Percentiles rank a stretch among this genome's conserved stretches.
phyloP scores from a whole-genome alignment of 1,139 yeast species.

The Debaryomycetaceae sp. region DNA sequence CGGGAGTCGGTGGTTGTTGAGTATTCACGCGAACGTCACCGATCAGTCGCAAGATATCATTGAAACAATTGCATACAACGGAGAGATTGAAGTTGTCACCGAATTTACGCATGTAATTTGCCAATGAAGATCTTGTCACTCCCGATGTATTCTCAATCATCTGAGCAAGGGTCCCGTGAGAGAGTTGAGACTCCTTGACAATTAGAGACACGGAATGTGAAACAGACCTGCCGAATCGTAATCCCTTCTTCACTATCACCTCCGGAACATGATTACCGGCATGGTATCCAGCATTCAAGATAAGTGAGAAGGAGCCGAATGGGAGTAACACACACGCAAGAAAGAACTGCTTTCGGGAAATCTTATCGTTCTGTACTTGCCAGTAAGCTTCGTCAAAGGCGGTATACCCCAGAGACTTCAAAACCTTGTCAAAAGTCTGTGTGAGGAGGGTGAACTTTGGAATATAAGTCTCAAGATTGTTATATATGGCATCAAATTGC shows the following conservation, averaged over 20 bases:
- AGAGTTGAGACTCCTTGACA: constrained; percentile 13
- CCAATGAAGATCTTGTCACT: constrained; percentile 55
- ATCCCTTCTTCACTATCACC: constrained; percentile 61
- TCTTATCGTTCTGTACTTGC: constrained; percentile 13
- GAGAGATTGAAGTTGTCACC: constrained; percentile 52
- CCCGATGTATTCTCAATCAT: constrained; percentile 19
- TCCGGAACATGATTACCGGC: constrained; percentile 31
- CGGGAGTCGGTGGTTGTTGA: background rate
- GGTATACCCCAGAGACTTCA: constrained; percentile 1
- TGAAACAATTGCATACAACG: constrained; percentile 27
- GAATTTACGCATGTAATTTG: constrained; percentile 53
- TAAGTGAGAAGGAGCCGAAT: constrained; percentile 38
- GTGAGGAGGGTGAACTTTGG: constrained; percentile 17
- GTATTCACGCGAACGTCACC: background rate
- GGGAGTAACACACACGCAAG: constrained; percentile 47
- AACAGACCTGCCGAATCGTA: constrained; percentile 60
- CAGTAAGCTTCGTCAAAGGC: constrained; percentile 8
- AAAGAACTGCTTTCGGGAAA: constrained; percentile 40
- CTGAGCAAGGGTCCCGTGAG: constrained; percentile 11
- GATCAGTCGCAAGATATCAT: constrained; percentile 19
- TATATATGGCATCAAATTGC: constrained; percentile 3
- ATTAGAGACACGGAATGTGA: constrained; percentile 49
- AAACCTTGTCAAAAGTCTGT: constrained; percentile 15
- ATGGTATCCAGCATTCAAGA: constrained; percentile 35
- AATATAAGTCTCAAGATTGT: constrained; percentile 12